Evolutionary conservation across 306 rosid species (phyloP).

Genomic region (Mimosa bimucronata): DNA sequence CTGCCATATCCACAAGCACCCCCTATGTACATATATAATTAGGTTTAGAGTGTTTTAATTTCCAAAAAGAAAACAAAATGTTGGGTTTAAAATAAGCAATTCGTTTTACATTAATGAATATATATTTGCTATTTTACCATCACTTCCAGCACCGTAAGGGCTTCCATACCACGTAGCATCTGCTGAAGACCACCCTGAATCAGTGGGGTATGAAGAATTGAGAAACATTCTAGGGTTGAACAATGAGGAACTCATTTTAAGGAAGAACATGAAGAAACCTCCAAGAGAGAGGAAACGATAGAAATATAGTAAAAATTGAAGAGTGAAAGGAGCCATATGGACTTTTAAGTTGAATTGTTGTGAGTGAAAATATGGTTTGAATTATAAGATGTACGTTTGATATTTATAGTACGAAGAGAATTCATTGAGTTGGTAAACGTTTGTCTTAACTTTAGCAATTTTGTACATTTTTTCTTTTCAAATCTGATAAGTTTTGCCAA

Average conservation of each 20-base stretch:
- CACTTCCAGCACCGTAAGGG: not conserved
- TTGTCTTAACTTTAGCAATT: too few relatives aligned
- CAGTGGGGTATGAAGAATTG: not conserved
- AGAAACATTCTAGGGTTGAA: not conserved
- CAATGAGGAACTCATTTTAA: not conserved
- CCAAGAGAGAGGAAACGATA: too few relatives aligned
- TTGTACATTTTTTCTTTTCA: too few relatives aligned
- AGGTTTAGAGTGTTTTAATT: not conserved
- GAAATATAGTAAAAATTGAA: too few relatives aligned
- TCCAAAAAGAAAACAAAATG: too few relatives aligned
- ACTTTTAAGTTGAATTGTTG: too few relatives aligned
- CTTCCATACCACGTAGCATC: not conserved
- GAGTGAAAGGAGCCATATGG: not conserved
- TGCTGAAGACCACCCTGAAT: not conserved
- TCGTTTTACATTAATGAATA: not conserved
- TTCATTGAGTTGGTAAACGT: not conserved
- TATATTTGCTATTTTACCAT: not conserved
- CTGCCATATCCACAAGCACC: conserved; percentile 81
- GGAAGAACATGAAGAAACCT: not conserved
- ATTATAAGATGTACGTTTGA: not conserved
- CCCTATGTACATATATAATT: conserved; percentile 38
- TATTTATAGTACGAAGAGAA: not conserved
- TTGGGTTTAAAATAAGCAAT: not conserved
- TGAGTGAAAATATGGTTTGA: too few relatives aligned
- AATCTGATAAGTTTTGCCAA: not conserved